Conservation (phyloP, 192 early-diverging fungal genomes). For the Coemansia sp. region DNA sequence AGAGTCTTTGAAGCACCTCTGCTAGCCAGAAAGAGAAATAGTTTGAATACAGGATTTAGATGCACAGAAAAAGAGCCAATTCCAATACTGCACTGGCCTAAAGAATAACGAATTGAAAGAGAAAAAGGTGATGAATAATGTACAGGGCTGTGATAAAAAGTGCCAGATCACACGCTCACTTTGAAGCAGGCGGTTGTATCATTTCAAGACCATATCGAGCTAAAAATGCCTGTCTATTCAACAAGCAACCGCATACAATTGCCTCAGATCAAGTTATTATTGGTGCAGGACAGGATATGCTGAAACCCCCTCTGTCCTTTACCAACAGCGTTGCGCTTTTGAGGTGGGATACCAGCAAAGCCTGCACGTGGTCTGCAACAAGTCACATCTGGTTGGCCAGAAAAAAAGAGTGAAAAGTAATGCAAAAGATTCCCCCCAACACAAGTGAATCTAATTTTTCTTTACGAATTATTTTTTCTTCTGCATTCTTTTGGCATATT, state of each 20-base stretch:
- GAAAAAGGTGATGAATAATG: not conserved
- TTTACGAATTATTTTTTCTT: not conserved
- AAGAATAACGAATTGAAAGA: not conserved
- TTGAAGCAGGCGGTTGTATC: not conserved
- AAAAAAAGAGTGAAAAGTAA: not conserved
- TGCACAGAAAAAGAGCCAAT: not conserved
- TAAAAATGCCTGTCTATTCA: not conserved
- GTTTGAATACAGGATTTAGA: slow-evolving; percentile 2
- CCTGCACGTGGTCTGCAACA: too few species aligned
- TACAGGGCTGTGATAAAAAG: not conserved
- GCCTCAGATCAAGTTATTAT: too few species aligned
- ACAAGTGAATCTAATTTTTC: not conserved
- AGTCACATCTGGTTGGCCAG: not conserved
- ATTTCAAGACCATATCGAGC: not conserved
- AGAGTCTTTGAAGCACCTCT: not conserved
- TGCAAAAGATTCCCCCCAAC: not conserved
- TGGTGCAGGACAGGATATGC: too few species aligned
- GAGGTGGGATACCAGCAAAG: too few species aligned
- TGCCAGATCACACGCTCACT: not conserved
- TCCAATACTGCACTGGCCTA: not conserved
- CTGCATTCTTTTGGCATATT: not conserved
- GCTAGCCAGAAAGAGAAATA: not conserved
- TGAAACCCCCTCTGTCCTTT: too few species aligned
- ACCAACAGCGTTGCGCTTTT: too few species aligned
- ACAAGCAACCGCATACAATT: too few species aligned